Evolutionary conservation across 306 rosid genomes (phyloP).

Genomic region (Trifolium repens): DNA sequence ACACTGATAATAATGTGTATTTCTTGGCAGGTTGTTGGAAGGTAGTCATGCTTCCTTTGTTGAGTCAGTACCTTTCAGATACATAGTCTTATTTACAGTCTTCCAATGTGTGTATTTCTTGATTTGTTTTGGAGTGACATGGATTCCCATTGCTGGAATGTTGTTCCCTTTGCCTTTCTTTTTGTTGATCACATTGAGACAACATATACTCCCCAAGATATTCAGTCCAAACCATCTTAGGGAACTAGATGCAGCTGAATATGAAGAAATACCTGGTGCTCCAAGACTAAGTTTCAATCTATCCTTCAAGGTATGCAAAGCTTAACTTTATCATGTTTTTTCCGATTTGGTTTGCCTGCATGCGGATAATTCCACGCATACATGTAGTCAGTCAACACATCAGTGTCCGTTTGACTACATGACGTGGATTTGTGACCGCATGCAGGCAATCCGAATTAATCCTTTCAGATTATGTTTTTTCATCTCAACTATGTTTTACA

Average conservation of each 20-base stretch:
- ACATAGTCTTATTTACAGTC: slow-evolving; percentile 62
- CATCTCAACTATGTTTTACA: too few relatives aligned
- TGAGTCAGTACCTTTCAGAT: slow-evolving; percentile 72
- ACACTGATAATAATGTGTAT: background rate
- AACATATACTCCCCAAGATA: slow-evolving; percentile 70
- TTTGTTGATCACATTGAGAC: slow-evolving; percentile 69
- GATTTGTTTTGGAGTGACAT: slow-evolving; percentile 63
- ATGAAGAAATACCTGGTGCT: slow-evolving; percentile 70
- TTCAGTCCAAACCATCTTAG: slow-evolving; percentile 57
- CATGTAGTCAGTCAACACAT: background rate
- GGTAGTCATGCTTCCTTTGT: slow-evolving; percentile 77
- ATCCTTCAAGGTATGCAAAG: slow-evolving; percentile 53
- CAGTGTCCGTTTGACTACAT: background rate
- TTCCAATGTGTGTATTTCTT: slow-evolving; percentile 74
- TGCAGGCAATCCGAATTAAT: background rate
- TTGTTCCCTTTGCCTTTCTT: slow-evolving; percentile 85
- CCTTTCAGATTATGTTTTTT: background rate
- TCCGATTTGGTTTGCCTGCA: background rate
- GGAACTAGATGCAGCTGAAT: slow-evolving; percentile 84
- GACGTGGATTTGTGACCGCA: background rate
- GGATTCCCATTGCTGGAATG: slow-evolving; percentile 92
- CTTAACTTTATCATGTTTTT: slow-evolving; percentile 2
- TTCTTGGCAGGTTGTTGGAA: slow-evolving; percentile 60
- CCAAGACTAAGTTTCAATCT: slow-evolving; percentile 46
- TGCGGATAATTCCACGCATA: background rate